Percentiles rank a stretch among this genome's conserved stretches.
Evolutionary conservation across 177 flowering plant species (phyloP).

Genomic region (Vitis hybrid): DNA sequence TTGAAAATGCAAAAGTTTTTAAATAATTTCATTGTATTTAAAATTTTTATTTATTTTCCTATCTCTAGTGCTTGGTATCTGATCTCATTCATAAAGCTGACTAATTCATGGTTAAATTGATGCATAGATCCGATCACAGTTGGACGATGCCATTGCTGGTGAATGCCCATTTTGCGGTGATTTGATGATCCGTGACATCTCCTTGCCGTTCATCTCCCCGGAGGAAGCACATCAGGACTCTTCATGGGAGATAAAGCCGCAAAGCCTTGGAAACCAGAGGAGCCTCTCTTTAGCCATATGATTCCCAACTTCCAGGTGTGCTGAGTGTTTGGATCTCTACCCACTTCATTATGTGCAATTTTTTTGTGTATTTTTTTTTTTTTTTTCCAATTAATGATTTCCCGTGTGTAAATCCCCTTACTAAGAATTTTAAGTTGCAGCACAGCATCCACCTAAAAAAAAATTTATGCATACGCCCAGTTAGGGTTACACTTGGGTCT

Average conservation of each 20-base stretch:
- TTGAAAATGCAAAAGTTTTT: background rate
- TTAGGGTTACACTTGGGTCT: too few relatives aligned
- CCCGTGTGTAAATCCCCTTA: too few relatives aligned
- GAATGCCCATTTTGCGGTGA: constrained; percentile 99
- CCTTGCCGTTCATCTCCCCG: constrained; percentile 71
- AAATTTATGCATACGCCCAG: too few relatives aligned
- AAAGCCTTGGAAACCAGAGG: constrained; percentile 53
- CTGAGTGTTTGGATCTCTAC: too few relatives aligned
- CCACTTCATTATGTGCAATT: too few relatives aligned
- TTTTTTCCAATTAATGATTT: too few relatives aligned
- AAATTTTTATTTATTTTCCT: background rate
- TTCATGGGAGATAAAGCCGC: constrained; percentile 86
- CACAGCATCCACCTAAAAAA: too few relatives aligned
- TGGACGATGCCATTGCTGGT: constrained; percentile 97
- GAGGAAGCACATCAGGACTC: constrained; percentile 57
- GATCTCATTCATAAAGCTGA: background rate
- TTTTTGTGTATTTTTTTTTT: too few relatives aligned
- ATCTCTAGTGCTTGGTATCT: background rate
- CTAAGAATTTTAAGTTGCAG: too few relatives aligned
- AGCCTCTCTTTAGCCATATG: constrained; percentile 54
- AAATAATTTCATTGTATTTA: background rate
- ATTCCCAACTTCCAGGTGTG: constrained; percentile 8
- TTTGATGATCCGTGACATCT: constrained; percentile 89
- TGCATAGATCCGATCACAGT: constrained; percentile 76
- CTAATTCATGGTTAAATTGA: constrained; percentile 10